Evolutionary conservation across 257 asterid species (phyloP).

Genomic region (Dorcoceras hygrometricum): DNA sequence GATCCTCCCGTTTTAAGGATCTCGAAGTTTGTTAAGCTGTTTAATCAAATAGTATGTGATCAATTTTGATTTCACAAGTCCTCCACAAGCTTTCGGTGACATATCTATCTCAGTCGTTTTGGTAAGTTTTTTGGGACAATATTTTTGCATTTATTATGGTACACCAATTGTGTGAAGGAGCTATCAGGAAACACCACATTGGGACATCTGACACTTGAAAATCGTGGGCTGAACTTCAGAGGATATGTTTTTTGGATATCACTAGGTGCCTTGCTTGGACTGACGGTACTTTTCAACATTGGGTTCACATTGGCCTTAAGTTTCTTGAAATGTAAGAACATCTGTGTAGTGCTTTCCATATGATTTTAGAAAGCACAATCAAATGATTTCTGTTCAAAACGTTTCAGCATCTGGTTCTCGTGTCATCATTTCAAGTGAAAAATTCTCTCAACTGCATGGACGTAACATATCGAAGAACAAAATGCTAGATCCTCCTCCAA

Average conservation of each 20-base stretch:
- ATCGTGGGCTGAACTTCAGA: slow-evolving; percentile 21
- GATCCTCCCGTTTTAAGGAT: neutral
- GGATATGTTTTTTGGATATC: slow-evolving; percentile 33
- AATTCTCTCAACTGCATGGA: slow-evolving; percentile 27
- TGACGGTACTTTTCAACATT: slow-evolving; percentile 26
- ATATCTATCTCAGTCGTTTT: neutral
- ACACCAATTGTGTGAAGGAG: slow-evolving; percentile 13
- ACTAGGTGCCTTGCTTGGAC: slow-evolving; percentile 31
- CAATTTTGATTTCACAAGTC: no score
- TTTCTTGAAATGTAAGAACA: slow-evolving; percentile 25
- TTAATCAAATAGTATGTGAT: neutral
- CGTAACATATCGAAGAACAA: slow-evolving; percentile 11
- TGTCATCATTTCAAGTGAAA: slow-evolving; percentile 29
- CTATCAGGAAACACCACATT: slow-evolving; percentile 16
- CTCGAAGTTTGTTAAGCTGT: neutral
- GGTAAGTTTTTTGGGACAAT: neutral
- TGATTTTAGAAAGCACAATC: neutral
- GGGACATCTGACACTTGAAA: slow-evolving; percentile 23
- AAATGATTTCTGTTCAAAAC: neutral
- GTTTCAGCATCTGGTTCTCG: slow-evolving; percentile 26
- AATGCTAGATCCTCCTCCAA: slow-evolving; percentile 2
- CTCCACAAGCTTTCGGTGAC: no score
- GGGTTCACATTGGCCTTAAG: slow-evolving; percentile 29
- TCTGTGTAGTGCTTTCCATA: neutral
- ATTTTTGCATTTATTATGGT: neutral